Evolutionary conservation across 306 rosid species (phyloP).

Genomic region (Vigna angularis): DNA sequence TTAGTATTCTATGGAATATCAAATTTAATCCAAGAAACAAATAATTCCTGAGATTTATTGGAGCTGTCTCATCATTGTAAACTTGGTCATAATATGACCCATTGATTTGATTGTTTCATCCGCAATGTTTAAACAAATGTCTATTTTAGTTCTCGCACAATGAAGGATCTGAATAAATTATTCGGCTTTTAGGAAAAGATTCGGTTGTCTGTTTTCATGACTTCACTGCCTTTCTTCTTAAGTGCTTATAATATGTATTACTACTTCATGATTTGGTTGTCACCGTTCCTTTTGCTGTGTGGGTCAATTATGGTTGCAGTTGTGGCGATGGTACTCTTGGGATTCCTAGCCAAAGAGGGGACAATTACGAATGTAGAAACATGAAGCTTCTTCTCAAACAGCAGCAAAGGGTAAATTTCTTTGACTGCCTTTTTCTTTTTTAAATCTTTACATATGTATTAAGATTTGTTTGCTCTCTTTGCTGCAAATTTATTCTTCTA

Average conservation of each 20-base stretch:
- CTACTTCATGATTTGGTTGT: neutral
- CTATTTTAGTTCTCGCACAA: slow-evolving; percentile 8
- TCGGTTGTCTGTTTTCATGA: slow-evolving; percentile 13
- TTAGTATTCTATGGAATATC: neutral
- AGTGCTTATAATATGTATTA: slow-evolving; percentile 3
- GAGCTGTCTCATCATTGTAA: slow-evolving; percentile 12
- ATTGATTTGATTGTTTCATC: slow-evolving; percentile 24
- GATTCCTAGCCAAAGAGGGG: slow-evolving; percentile 96
- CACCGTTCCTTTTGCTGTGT: slow-evolving; percentile 28
- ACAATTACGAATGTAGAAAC: slow-evolving; percentile 99
- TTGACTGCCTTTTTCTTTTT: slow-evolving; percentile 31
- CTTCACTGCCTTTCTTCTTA: neutral
- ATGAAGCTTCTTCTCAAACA: slow-evolving; percentile 99
- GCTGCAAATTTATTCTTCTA: neutral
- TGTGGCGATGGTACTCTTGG: slow-evolving; percentile 99
- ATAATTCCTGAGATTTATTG: neutral
- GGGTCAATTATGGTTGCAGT: slow-evolving; percentile 59
- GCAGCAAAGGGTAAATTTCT: slow-evolving; percentile 85
- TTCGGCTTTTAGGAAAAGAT: neutral
- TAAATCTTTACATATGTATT: neutral
- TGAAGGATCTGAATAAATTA: slow-evolving; percentile 4
- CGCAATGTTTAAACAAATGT: neutral
- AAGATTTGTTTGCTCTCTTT: slow-evolving; percentile 26
- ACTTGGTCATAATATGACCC: slow-evolving; percentile 9
- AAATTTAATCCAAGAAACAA: neutral